A percentile compares a stretch with the other conserved stretches of the same genome.
Evolutionary conservation across 495 filamentous ascomycete genomes (phyloP).

Genomic region (Hypoxylon cercidicola): DNA sequence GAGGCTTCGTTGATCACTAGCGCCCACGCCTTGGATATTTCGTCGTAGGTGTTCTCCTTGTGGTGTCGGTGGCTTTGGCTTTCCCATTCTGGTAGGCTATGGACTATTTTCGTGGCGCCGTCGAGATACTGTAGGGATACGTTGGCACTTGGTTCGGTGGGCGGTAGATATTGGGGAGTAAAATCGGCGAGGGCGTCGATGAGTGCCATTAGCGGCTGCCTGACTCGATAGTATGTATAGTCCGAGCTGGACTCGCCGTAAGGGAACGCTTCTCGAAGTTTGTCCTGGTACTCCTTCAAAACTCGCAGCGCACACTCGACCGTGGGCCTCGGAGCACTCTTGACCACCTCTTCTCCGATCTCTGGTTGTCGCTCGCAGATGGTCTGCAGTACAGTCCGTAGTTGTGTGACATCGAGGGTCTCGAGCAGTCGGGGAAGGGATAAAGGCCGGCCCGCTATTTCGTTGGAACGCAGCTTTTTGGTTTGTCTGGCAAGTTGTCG

Average conservation of each 20-base stretch:
- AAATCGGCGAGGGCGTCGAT: conserved; percentile 92
- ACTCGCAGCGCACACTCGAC: conserved; percentile 82
- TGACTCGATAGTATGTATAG: conserved; percentile 94
- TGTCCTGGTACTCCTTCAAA: conserved; percentile 80
- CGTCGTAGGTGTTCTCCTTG: conserved; percentile 94
- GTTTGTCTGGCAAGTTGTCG: conserved; percentile 71
- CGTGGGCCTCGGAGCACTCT: conserved; percentile 83
- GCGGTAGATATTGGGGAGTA: conserved; percentile 93
- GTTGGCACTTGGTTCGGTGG: conserved; percentile 82
- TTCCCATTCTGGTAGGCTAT: conserved; percentile 87
- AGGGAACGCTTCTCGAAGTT: conserved; percentile 83
- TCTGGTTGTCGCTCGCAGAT: conserved; percentile 90
- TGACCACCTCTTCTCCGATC: conserved; percentile 82
- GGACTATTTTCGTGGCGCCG: conserved; percentile 87
- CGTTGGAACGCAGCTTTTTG: conserved; percentile 69
- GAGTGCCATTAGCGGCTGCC: conserved; percentile 79
- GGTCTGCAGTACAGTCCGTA: conserved; percentile 82
- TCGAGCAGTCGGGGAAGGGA: conserved; percentile 86
- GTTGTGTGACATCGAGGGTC: conserved; percentile 83
- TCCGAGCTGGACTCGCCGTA: conserved; percentile 87
- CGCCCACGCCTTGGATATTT: conserved; percentile 92
- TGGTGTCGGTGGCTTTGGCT: conserved; percentile 86
- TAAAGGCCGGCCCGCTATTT: conserved; percentile 81
- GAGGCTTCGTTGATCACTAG: conserved; percentile 90
- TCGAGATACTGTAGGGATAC: conserved; percentile 87